Percentiles rank a stretch among this genome's conserved stretches.
phyloP scores from a whole-genome alignment of 2,329 filamentous ascomycete genomes.

The Arthrocladium fulminans region DNA sequence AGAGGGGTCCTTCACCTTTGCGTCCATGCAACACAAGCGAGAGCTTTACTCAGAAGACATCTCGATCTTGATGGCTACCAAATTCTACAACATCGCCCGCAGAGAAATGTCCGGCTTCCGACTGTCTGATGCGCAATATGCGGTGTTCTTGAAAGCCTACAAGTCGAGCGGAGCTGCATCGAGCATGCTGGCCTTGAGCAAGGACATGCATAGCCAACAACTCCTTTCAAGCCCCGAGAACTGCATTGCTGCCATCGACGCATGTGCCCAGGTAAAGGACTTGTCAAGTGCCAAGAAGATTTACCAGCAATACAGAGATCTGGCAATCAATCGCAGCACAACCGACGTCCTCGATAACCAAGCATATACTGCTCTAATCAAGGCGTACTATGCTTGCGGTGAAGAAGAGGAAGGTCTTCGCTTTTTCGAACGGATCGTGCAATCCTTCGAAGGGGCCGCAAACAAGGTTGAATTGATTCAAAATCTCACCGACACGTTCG shows the following conservation, averaged over 20 bases:
- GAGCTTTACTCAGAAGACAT: slow-evolving; percentile 82
- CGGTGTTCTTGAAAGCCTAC: slow-evolving; percentile 76
- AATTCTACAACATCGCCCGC: slow-evolving; percentile 72
- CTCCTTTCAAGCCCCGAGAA: slow-evolving; percentile 68
- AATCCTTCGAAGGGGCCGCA: slow-evolving; percentile 40
- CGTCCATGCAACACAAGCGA: slow-evolving; percentile 77
- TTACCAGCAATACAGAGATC: slow-evolving; percentile 85
- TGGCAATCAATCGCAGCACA: slow-evolving; percentile 59
- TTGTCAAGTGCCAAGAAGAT: slow-evolving; percentile 82
- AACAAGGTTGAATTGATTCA: slow-evolving; percentile 48
- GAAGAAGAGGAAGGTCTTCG: slow-evolving; percentile 72
- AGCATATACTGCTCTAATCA: slow-evolving; percentile 85
- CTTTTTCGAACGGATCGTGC: slow-evolving; percentile 73
- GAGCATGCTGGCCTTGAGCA: slow-evolving; percentile 84
- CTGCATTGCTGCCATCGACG: slow-evolving; percentile 91
- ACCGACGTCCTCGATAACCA: slow-evolving; percentile 70
- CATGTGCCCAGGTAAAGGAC: slow-evolving; percentile 74
- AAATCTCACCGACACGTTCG: slow-evolving; percentile 61
- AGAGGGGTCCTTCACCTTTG: slow-evolving; percentile 80
- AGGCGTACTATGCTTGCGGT: slow-evolving; percentile 74
- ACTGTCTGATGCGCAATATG: slow-evolving; percentile 76
- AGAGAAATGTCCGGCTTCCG: slow-evolving; percentile 49
- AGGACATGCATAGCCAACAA: slow-evolving; percentile 76
- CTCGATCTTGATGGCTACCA: slow-evolving; percentile 73
- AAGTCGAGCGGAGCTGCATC: slow-evolving; percentile 70